Evolutionary conservation across 179 eudicot genomes (phyloP), one percentile per base, ranked within the genome.

Genomic region (Silene vulgaris): DNA sequence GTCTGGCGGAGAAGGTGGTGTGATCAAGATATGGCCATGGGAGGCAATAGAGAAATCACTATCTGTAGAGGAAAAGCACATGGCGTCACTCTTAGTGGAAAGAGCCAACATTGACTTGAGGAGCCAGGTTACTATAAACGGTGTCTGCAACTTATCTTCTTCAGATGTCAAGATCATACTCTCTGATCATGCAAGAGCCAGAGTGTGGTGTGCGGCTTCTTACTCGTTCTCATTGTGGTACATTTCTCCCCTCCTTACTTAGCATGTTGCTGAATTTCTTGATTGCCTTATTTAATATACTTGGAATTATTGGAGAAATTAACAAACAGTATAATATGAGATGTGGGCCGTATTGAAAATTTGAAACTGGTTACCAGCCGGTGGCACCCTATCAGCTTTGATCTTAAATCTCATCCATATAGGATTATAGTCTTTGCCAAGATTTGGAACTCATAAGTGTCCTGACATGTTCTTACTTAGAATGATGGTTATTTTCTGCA

Each of bases 151-250:
- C 73, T 88, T 96, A 72, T 89, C 99, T 62, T 93, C 97, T 69
- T 87, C 97, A 26, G 98, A 96, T 82, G 88, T 96, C 8, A 96
- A 90, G 80, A 84, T 81, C 76, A 78, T 96, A 74, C 80, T 91
- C 75, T 84, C 96, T 16, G 99, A 96, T 79, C 75, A 83, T 72
- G 84, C 84, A 35, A 83, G 88, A 80, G 89, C 87, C 45, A 96
- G 86, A 83, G 87, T 96, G 20, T 96, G 99, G 99, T 92, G 92
- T 73, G 93, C 90, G 61, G 87, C 87, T 12, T 84, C 93, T 76
- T 73, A 84, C 37, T 93, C 96, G 75, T 93, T 96, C 86, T 93
- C 99, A 73, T 65, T 96, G 76, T 96, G 98, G 99, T 93, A 93
- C 48, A 81, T 74, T 65, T 76, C 28, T 14, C 74, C 32, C 84